These are phyloP conservation scores for Xylariales sp. DNA, from an alignment of 2,329 filamentous ascomycete genomes.

Conservation along the genomic window DNA sequence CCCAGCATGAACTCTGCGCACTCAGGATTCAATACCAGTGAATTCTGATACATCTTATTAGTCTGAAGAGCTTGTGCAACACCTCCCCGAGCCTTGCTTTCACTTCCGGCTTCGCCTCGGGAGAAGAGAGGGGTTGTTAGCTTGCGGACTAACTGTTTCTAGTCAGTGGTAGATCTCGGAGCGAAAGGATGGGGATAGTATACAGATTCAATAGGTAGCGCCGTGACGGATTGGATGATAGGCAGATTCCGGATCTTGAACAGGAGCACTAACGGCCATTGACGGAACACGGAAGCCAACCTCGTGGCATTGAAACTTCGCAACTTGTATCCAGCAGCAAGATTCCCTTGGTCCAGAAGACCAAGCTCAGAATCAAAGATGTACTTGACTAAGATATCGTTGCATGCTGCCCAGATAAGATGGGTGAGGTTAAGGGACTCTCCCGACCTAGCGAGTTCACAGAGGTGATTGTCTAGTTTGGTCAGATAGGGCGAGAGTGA, in stretches of 20 bases:
- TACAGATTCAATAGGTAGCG: slow-evolving; percentile 1
- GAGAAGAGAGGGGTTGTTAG: neutral
- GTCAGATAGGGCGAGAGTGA: neutral
- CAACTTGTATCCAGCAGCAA: neutral
- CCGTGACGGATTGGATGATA: neutral
- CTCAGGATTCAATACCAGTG: slow-evolving; percentile 1
- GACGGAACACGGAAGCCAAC: neutral
- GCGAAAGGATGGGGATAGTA: neutral
- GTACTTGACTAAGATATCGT: slow-evolving; percentile 5
- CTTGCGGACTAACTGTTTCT: neutral
- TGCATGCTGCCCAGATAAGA: slow-evolving; percentile 1
- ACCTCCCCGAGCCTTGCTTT: neutral
- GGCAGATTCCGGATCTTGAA: slow-evolving; percentile 1
- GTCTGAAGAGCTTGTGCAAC: neutral
- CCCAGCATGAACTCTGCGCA: slow-evolving; percentile 5
- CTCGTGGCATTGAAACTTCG: slow-evolving; percentile 3
- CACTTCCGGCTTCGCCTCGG: neutral
- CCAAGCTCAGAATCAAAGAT: slow-evolving; percentile 3
- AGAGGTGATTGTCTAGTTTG: neutral
- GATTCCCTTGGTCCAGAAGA: neutral
- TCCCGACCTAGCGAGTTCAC: neutral
- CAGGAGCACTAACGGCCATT: slow-evolving; percentile 1
- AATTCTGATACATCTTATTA: neutral
- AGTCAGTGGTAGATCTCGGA: neutral
- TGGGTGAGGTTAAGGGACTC: slow-evolving; percentile 5